A percentile compares a stretch with the other conserved stretches of the same genome.
Conservation (phyloP, 345 rosid genomes). For the Lepidium sativum region DNA sequence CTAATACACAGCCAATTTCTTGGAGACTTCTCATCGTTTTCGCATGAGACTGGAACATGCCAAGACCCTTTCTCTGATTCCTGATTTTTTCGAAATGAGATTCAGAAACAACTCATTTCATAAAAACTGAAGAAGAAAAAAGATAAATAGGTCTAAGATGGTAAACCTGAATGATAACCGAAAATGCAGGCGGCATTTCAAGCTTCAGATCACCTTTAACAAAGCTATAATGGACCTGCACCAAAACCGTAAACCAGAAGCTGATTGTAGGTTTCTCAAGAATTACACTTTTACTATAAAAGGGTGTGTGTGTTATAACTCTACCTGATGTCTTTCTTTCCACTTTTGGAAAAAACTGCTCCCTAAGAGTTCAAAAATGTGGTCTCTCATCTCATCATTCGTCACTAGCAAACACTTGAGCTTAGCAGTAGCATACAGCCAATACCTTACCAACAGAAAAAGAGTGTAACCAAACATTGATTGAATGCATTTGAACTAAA, state of each 20-base stretch:
- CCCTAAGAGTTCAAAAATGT: constrained; percentile 78
- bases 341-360: constrained; percentile 60
- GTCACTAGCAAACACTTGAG: constrained; percentile 76
- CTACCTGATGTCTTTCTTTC: constrained; percentile 79
- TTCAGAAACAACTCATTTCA: neutral
- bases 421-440: constrained; percentile 83
- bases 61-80: constrained; percentile 87
- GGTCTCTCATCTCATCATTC: constrained; percentile 95
- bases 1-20: constrained; percentile 64
- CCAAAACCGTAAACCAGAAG: neutral
- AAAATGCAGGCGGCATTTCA: constrained; percentile 62
- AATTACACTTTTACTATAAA: neutral
- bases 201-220: constrained; percentile 52
- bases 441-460: constrained; percentile 42
- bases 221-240: constrained; percentile 68
- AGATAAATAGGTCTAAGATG: neutral
- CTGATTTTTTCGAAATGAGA: constrained; percentile 23
- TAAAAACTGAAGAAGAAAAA: neutral
- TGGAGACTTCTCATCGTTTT: constrained; percentile 25
- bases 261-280: constrained; percentile 7
- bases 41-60: constrained; percentile 56
- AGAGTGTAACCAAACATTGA: neutral
- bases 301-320: neutral
- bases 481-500: neutral
- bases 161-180: constrained; percentile 64